Conservation (phyloP, 805 yeast genomes). For the Deakozyma indianensis region DNA sequence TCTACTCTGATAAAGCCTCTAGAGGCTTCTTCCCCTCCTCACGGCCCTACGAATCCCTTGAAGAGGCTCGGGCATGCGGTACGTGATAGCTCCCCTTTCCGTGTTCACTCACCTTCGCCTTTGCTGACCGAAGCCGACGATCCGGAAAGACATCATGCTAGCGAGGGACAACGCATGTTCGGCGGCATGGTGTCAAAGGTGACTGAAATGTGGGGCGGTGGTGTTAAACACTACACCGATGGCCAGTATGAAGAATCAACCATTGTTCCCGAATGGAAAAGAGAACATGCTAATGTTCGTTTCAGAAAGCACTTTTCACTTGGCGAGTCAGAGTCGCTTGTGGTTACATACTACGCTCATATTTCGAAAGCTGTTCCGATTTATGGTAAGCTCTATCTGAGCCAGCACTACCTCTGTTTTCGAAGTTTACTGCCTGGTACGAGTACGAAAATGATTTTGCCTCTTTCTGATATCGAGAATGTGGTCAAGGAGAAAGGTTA, state of each 20-base stretch:
- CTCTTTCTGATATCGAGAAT: conserved; percentile 56
- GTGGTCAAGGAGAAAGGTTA: conserved; percentile 55
- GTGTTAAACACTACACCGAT: conserved; percentile 34
- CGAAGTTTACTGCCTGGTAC: conserved; percentile 68
- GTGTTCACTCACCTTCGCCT: background rate
- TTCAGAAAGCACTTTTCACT: conserved; percentile 57
- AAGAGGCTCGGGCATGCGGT: background rate
- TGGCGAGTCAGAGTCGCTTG: conserved; percentile 32
- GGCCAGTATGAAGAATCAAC: conserved; percentile 30
- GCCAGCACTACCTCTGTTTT: conserved; percentile 58
- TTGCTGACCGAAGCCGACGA: background rate
- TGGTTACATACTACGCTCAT: conserved; percentile 59
- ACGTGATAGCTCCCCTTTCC: background rate
- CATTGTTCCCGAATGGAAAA: conserved; percentile 30
- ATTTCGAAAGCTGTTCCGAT: conserved; percentile 58
- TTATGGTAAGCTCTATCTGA: conserved; percentile 72
- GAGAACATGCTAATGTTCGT: conserved; percentile 36
- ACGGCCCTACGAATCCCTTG: background rate
- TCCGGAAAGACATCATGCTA: background rate
- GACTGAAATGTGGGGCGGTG: conserved; percentile 41
- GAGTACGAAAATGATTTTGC: conserved; percentile 69
- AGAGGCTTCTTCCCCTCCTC: background rate
- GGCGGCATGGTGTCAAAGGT: conserved; percentile 17
- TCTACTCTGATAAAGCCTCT: background rate
- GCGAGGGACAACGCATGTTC: background rate